Evolutionary conservation across 495 filamentous ascomycete species (phyloP), one percentile per base, ranked within the genome.

Genomic region (Saxophila tyrrhenica): DNA sequence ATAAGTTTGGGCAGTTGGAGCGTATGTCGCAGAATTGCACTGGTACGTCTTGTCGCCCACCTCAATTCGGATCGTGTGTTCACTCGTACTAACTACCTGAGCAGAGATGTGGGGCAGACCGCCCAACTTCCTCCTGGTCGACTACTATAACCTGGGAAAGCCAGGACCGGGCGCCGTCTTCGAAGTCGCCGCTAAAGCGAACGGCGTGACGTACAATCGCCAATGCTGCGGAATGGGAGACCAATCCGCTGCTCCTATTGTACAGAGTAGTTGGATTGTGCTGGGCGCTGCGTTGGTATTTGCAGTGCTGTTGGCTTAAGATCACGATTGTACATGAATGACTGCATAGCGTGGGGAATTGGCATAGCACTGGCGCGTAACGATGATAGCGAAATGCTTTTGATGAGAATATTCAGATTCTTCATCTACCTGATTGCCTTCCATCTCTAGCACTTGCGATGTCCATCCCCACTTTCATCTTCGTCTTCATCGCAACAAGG

Each of bases 41-140:
- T 32, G 57, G 81, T 82, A 69, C 68, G 78, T 64, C 24, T 13
- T 44, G 0, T 41, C 19, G 7, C 42, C 21, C n/a, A 43, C 51
- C 24, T n/a, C 29, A 13, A 50, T n/a, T n/a, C n/a, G n/a, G n/a
- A n/a, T n/a, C n/a, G n/a, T n/a, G n/a, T n/a, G n/a, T n/a, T n/a
- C 38, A n/a, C n/a, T n/a, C n/a, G n/a, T 9, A 17, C 17, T 1
- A 22, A n/a, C n/a, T n/a, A n/a, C n/a, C n/a, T n/a, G n/a, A n/a
- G n/a, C 29, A 72, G 72, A 54, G 0, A 69, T 70, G 21, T 94
- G 86, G 85, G 73, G 73, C 20, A 78, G 84, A 35, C 75, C 85
- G 1, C 91, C 91, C 0, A 95, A 86, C 64, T 85, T 94, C 61
- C 74, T 97, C 8, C 78, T 95, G 23, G 87, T 95, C 3, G 91